Conservation (phyloP, 805 yeast species). For the Barnettozyma populi region DNA sequence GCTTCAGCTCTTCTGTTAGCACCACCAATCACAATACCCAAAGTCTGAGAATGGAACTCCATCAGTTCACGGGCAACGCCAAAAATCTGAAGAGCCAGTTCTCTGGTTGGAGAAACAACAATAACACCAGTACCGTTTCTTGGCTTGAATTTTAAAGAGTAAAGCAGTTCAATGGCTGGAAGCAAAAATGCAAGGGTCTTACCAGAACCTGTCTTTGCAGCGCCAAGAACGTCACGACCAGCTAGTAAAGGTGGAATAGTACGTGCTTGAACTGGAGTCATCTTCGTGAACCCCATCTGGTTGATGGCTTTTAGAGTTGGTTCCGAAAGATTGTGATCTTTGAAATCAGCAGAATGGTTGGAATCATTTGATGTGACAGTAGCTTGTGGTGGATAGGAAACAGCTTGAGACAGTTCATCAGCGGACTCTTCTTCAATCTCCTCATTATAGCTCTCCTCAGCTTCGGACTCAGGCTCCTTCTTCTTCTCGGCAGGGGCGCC, state of each 20-base stretch:
- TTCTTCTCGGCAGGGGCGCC: constrained; percentile 36
- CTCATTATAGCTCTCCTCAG: constrained; percentile 17
- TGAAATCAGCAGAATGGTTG: constrained; percentile 29
- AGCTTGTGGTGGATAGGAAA: background rate
- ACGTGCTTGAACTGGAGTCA: constrained; percentile 94
- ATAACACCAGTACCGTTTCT: constrained; percentile 98
- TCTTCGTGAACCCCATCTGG: constrained; percentile 83
- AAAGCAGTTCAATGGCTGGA: constrained; percentile 91
- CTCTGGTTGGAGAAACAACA: constrained; percentile 95
- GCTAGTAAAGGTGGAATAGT: constrained; percentile 96
- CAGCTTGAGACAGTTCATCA: constrained; percentile 11
- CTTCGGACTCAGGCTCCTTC: constrained; percentile 15
- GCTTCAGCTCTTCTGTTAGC: constrained; percentile 97
- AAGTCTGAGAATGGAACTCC: constrained; percentile 80
- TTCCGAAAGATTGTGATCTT: constrained; percentile 63
- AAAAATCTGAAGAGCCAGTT: constrained; percentile 92
- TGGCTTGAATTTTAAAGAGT: constrained; percentile 90
- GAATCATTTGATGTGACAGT: constrained; percentile 27
- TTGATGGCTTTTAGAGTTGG: constrained; percentile 78
- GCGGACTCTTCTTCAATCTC: constrained; percentile 17
- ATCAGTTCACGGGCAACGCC: constrained; percentile 95
- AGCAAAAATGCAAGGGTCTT: constrained; percentile 92
- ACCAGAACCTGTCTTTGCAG: constrained; percentile 99
- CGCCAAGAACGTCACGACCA: constrained; percentile 96
- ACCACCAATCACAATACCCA: constrained; percentile 97